Evolutionary conservation across 345 rosid species (phyloP), one percentile per base, ranked within the genome.

Genomic region (Ceriops decandra): DNA sequence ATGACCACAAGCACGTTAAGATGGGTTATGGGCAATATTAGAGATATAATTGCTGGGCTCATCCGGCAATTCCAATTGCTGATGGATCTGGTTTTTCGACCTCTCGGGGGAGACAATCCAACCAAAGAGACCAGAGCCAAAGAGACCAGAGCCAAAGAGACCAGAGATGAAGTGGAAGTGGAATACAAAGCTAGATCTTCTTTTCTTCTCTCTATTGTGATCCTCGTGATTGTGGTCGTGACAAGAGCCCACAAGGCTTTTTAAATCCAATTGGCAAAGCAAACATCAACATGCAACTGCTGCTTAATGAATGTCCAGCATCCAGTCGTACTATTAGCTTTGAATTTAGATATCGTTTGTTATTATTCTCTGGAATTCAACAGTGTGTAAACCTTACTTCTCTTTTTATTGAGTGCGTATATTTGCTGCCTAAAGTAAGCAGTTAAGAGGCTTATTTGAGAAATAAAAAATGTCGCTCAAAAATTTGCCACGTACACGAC

Each of bases 221-320:
- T 82, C 36, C 71, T 86, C 64, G 56, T 84, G 66, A 65, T 86
- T 24, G 85, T 84, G 11, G 73, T 86, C 19, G 62, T 82, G 69
- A 77, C 83, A 31, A 71, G 74, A 49, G 1, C 27, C 63, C 63
- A 7, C 31, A 1, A 11, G 20, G 30, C 56, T 24, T 62, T 36
- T 60, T 22, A 4, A 17, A 49, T 36, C 19, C 1, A 22, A 42
- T 42, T 21, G 9, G 22, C 47, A 7, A 32, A 35, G 52, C 15
- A 28, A 13, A 28, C 21, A 52, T 4, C 7, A 38, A 17, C 7
- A 16, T 38, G 16, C 9, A 54, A 22, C 15, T 54, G 24, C 28
- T 21, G 24, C 27, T 22, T 54, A 2, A 5, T 21, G 7, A 38
- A 38, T 1, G 47, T 11, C 16, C 11, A 16, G 16, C 15, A 11